Evolutionary conservation across 2,329 filamentous ascomycete genomes (phyloP), one percentile per base, ranked within the genome.

Genomic region (Colletotrichum noveboracense): DNA sequence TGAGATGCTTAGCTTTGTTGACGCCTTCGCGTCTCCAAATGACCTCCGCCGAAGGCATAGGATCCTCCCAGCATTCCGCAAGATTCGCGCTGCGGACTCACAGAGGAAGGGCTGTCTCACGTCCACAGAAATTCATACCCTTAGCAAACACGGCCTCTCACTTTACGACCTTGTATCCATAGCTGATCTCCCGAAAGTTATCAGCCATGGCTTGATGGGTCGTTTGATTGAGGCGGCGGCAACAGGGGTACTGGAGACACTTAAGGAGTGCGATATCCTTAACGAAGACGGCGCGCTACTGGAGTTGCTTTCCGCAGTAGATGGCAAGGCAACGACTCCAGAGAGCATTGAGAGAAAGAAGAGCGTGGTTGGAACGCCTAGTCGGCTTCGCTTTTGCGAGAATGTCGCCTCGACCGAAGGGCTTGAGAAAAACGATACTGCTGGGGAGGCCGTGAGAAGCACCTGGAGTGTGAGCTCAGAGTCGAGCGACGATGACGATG

Each of bases 1-100:
- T 30, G 73, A 72, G 55, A 72, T 72, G 68, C 69, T 75, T 6
- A 58, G n/a, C 48, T 26, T 71, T 18, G 52, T 74, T 16, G 73
- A 75, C 69, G 34, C 21, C 32, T 21, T 30, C 43, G 28, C 9
- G 13, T 14, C 32, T 34, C 7, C 48, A n/a, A 36, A 62, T 28
- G 43, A 34, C 21, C 30, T 21, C 36, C 69, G 36, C 16, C 73
- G 6, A n/a, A 34, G 56, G 38, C 70, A 32, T 32, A 60, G 32
- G 13, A 16, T 28, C 30, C 18, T 74, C 16, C 56, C 65, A 36
- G 55, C 60, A 26, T 71, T 77, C 48, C 73, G 75, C 30, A 77
- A 77, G 61, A 28, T 66, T 13, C 43, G 60, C 18, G 32, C 62
- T 14, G 58, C 48, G 6, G 66, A 72, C 43, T 60, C 66, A 6